These are phyloP conservation scores for Guyanaporus albipodus DNA, from an alignment of 768 basidiomycete genomes.

Conservation along the genomic window DNA sequence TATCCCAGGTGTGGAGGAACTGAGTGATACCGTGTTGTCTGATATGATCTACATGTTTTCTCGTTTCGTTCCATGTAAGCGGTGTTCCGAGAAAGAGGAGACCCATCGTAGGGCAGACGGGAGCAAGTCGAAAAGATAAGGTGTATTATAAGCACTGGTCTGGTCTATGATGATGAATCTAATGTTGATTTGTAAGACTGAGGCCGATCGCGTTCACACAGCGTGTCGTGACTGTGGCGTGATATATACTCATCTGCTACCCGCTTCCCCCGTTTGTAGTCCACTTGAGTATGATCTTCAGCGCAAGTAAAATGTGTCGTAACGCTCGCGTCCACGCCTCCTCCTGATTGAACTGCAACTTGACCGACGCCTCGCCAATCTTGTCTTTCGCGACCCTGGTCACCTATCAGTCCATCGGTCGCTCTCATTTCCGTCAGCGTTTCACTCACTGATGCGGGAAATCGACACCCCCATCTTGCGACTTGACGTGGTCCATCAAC, in stretches of 20 bases:
- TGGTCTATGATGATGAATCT: no score
- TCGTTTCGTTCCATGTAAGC: conserved; percentile 86
- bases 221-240: no score
- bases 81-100: conserved; percentile 91
- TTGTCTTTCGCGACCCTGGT: conserved; percentile 85
- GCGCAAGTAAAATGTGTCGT: conserved; percentile 82
- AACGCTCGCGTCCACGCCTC: conserved; percentile 94
- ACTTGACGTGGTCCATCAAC: conserved; percentile 79
- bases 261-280: conserved; percentile 73
- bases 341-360: conserved; percentile 91
- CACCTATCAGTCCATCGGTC: neutral
- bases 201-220: no score
- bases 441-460: conserved; percentile 81
- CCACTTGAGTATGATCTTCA: conserved; percentile 88
- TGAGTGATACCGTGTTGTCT: conserved; percentile 91
- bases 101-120: conserved; percentile 58
- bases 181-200: conserved; percentile 25
- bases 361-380: conserved; percentile 93
- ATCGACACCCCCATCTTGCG: conserved; percentile 66
- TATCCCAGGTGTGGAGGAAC: conserved; percentile 91
- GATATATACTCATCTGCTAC: no score
- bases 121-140: neutral
- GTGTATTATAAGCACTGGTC: no score
- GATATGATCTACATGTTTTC: conserved; percentile 84
- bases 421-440: neutral